Percentiles rank a stretch among this genome's conserved stretches.
These are phyloP conservation scores for Marasmius tenuissimus DNA, from an alignment of 1,284 basidiomycete genomes.

Conservation along the genomic window DNA sequence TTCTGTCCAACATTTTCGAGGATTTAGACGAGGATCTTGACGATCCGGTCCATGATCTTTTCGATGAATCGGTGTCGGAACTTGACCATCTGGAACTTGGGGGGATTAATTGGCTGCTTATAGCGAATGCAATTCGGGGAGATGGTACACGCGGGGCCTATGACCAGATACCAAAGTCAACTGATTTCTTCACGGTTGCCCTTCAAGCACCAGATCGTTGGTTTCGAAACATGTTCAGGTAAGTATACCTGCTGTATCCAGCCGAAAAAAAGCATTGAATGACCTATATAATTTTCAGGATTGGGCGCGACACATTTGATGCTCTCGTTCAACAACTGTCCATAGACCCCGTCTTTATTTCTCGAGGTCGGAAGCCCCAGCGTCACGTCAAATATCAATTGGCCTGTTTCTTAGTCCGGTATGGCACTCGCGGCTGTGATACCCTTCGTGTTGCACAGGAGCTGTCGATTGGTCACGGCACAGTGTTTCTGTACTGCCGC, in stretches of 20 bases:
- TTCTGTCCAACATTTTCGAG: too few species aligned
- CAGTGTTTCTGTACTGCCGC: slow-evolving; percentile 13
- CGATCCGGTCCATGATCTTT: too few species aligned
- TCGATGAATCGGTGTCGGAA: too few species aligned
- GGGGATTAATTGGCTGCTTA: too few species aligned
- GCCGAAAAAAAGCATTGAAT: background rate
- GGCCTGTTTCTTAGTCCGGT: slow-evolving; percentile 13
- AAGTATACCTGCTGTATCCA: background rate
- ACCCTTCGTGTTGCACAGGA: slow-evolving; percentile 10
- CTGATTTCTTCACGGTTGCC: slow-evolving; percentile 11
- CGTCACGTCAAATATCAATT: slow-evolving; percentile 19
- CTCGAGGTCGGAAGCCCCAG: slow-evolving; percentile 12
- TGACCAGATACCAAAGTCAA: slow-evolving; percentile 12
- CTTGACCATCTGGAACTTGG: too few species aligned
- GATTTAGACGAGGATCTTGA: too few species aligned
- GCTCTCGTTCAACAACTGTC: slow-evolving; percentile 10
- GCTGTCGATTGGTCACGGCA: slow-evolving; percentile 12
- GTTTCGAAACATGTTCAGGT: slow-evolving; percentile 16
- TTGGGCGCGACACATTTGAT: slow-evolving; percentile 14
- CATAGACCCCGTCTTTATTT: slow-evolving; percentile 14
- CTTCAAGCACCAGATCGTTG: slow-evolving; percentile 15
- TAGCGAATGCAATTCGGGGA: too few species aligned
- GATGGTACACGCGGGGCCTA: slow-evolving; percentile 1
- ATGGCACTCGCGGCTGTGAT: slow-evolving; percentile 9
- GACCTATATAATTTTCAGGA: background rate